Evolutionary conservation across 805 yeast species (phyloP).

Genomic region (Kazachstania psychrophila): DNA sequence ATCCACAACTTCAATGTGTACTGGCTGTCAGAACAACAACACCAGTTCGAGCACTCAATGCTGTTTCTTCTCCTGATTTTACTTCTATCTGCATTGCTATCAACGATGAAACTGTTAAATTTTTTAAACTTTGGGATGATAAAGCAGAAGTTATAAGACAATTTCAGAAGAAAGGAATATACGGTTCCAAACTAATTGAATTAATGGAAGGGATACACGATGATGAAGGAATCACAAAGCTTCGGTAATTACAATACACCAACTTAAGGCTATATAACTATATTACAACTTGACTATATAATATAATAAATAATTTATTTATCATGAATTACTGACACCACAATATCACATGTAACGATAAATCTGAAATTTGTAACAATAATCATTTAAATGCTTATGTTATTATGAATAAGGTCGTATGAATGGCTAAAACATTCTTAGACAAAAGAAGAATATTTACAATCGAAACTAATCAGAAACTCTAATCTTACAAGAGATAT

Average conservation of each 20-base stretch:
- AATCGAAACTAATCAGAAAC: too few relatives aligned
- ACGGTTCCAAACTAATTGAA: conserved; percentile 51
- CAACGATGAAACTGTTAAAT: conserved; percentile 68
- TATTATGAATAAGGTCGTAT: too few relatives aligned
- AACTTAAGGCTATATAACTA: neutral
- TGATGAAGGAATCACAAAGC: neutral
- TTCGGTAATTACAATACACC: neutral
- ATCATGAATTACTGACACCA: too few relatives aligned
- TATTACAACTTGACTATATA: too few relatives aligned
- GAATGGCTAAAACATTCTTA: too few relatives aligned
- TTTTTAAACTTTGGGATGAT: conserved; percentile 63
- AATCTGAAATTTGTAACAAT: too few relatives aligned
- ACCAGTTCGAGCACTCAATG: conserved; percentile 53
- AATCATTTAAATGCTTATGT: too few relatives aligned
- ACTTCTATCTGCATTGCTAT: conserved; percentile 61
- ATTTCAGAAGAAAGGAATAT: conserved; percentile 37
- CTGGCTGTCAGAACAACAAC: conserved; percentile 42
- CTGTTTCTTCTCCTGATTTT: conserved; percentile 57
- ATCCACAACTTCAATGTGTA: conserved; percentile 49
- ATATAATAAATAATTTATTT: too few relatives aligned
- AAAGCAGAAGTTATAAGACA: conserved; percentile 29
- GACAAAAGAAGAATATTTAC: too few relatives aligned
- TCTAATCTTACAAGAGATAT: too few relatives aligned
- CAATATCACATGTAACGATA: too few relatives aligned
- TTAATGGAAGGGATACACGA: conserved; percentile 43